These are phyloP conservation scores for Protomyces inouyei DNA, from an alignment of 1,139 yeast species.

Conservation along the genomic window DNA sequence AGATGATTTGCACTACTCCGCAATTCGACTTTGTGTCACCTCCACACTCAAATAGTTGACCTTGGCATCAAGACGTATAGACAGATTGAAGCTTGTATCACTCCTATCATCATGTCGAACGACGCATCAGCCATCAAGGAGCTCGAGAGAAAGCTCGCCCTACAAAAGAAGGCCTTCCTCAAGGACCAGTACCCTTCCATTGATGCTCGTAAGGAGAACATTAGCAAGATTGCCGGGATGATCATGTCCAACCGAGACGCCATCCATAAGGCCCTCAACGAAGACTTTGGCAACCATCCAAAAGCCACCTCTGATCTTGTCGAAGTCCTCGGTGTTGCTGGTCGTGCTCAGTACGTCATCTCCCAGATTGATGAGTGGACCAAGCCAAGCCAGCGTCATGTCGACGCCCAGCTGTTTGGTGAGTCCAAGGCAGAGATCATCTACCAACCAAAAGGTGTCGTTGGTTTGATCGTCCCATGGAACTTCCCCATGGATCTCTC, in stretches of 20 bases:
- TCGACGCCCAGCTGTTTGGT: slow-evolving; percentile 2
- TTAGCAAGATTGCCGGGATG: slow-evolving; percentile 5
- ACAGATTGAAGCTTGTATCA: no score
- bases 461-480: slow-evolving; percentile 49
- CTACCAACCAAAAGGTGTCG: slow-evolving; percentile 5
- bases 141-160: neutral
- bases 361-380: slow-evolving; percentile 4
- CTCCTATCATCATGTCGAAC: neutral
- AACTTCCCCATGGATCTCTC: slow-evolving; percentile 73
- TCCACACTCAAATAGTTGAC: no score
- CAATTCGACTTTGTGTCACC: no score
- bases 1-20: no score
- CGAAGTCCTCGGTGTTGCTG: slow-evolving; percentile 5
- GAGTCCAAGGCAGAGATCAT: neutral
- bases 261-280: neutral
- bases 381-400: neutral
- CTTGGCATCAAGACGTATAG: no score
- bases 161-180: slow-evolving; percentile 8
- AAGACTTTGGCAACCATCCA: slow-evolving; percentile 4
- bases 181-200: neutral
- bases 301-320: neutral
- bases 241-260: slow-evolving; percentile 1
- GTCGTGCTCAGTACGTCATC: slow-evolving; percentile 1
- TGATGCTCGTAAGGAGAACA: neutral
- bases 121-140: neutral